Base-by-base conservation (phyloP, 768 basidiomycete genomes). In the Panus rudis region DNA sequence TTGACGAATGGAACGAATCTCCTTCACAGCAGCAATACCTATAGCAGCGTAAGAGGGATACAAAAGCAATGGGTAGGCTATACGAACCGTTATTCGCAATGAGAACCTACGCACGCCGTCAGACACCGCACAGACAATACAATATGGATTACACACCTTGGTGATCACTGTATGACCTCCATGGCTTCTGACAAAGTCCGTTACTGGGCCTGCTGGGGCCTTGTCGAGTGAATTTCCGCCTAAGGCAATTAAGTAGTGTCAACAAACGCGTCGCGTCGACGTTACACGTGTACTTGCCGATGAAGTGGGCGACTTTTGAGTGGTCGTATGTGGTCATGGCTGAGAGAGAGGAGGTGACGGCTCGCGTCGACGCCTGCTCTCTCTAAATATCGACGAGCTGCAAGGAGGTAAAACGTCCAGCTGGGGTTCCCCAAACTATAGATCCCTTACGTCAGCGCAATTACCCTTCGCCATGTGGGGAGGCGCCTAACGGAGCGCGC, bases 21-120 rank as follows among this genome's bases (percentile, higher is more conserved):
- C 96, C 67, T 99, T 99, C 38, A 99, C 96, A 42, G 93, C 96
- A 40, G 94, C 94, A 58, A 97, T 99, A 75, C 90, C 89, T 89
- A 51, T 25, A 41, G 47, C 4, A 26, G 3, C 19, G 27, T 47
- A 35, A 47, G 48, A 66, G 39, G 60, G 52, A 49, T 48, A 43
- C 54, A 45, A 41, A 45, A 16, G 26, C 6, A 6, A 2, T 3
- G n/a, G 12, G 24, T 19, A 47, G 11, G 7, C 38, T 19, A 32
- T 39, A 58, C 64, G 37, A 55, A 87, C 93, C 94, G 64, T 98
- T 98, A 67, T 98, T 98, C 50, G 93, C 93, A 64, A 99, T 98
- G 54, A 98, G 85, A 55, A 98, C 85, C 94, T 98, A 20, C 7
- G 33, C 7, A 20, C 10, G 33, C 6, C n/a, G 21, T 35, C 33